Percentiles rank a stretch among this genome's conserved stretches.
These are phyloP conservation scores for Niebla homalea DNA, from an alignment of 495 filamentous ascomycete genomes.

Conservation along the genomic window DNA sequence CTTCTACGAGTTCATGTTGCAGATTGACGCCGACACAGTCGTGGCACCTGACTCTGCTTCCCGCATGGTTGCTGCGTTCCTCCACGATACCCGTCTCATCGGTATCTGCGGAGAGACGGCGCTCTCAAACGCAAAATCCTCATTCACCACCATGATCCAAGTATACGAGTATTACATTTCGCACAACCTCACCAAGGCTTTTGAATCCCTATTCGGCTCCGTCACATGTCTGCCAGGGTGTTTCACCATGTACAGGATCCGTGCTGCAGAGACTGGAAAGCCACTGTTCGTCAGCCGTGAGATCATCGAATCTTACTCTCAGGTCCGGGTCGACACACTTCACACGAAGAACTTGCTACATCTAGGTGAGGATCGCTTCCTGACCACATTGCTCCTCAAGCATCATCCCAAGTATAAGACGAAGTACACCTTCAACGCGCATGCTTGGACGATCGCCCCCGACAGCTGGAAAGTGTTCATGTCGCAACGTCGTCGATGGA, in stretches of 20 bases:
- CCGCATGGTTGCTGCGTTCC: slow-evolving; percentile 81
- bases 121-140: slow-evolving; percentile 82
- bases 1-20: slow-evolving; percentile 94
- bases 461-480: slow-evolving; percentile 90
- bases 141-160: slow-evolving; percentile 95
- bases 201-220: slow-evolving; percentile 92
- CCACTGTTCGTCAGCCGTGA: slow-evolving; percentile 91
- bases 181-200: slow-evolving; percentile 96
- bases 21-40: slow-evolving; percentile 95
- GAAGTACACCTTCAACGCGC: slow-evolving; percentile 84
- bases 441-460: slow-evolving; percentile 92
- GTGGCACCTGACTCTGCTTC: slow-evolving; percentile 85
- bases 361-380: slow-evolving; percentile 84
- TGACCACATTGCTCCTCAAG: slow-evolving; percentile 91
- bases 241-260: slow-evolving; percentile 97
- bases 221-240: slow-evolving; percentile 96
- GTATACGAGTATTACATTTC: slow-evolving; percentile 99
- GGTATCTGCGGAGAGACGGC: slow-evolving; percentile 91
- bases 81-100: slow-evolving; percentile 82
- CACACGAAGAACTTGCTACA: slow-evolving; percentile 99
- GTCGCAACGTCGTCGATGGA: slow-evolving; percentile 97
- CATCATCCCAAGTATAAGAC: slow-evolving; percentile 89
- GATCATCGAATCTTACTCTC: slow-evolving; percentile 70
- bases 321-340: slow-evolving; percentile 91
- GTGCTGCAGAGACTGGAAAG: slow-evolving; percentile 84